Base-by-base conservation (phyloP, 768 basidiomycete species). In the Tubosaeta brunneosetosa region DNA sequence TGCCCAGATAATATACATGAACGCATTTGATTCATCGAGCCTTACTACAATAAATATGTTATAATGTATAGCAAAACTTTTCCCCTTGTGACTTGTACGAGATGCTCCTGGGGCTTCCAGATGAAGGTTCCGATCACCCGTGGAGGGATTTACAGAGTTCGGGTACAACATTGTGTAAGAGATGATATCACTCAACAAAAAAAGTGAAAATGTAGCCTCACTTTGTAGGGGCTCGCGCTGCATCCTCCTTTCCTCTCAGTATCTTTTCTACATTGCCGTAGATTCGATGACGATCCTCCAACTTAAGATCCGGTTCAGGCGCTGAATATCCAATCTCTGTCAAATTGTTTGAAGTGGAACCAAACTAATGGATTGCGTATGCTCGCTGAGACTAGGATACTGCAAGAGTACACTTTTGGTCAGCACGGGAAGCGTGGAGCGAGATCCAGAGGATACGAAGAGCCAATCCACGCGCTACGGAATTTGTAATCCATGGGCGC, bases 401-500 rank as follows among this genome's bases (percentile, higher is more conserved):
- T 90, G 87, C 19, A 82, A 52, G 0, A 86, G 87, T n/a, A 88
- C 58, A 3, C 78, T 70, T 1, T 79, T 77, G 46, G 67, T 73
- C 43, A 71, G 60, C n/a, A 81, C 51, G 0, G 83, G 81, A 17
- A 91, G 74, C 7, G 57, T 66, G 10, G 77, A 73, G n/a, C n/a
- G 7, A 88, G 75, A 61, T 89, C 83, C 19, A 90, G 74, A 1
- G 85, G 84, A 68, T 75, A 85, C 2, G 88, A 66, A 31, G 83
- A 79, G 0, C 88, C 88, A 14, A 91, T 77, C 88, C 88, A 91
- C 2, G 87, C 82, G 22, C 69, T 74, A 4, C 88, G 81, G n/a
- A 69, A 54, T 59, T 85, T 81, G 57, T 91, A 88, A 62, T 90
- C 88, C 51, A 84, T 88, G 38, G 16, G 55, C 9, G 33, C 32